These are phyloP conservation scores for Omphalotus olearius DNA, from an alignment of 1,284 basidiomycete genomes.

Conservation along the genomic window DNA sequence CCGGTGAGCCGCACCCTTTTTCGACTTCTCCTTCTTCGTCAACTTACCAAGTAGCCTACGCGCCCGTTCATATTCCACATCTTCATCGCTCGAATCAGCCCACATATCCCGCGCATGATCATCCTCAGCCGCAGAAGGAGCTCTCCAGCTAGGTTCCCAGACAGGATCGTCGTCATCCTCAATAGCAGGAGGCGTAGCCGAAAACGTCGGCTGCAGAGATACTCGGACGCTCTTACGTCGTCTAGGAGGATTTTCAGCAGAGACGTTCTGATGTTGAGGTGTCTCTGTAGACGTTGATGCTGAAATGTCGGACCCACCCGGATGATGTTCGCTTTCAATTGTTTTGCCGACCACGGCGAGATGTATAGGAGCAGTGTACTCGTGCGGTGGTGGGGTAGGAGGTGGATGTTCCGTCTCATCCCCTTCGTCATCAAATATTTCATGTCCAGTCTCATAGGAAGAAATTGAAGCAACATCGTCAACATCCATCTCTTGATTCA, in stretches of 20 bases:
- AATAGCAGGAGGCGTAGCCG: slow-evolving; percentile 60
- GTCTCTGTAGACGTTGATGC: slow-evolving; percentile 9
- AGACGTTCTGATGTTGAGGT: slow-evolving; percentile 2
- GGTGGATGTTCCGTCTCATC: neutral
- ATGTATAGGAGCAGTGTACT: neutral
- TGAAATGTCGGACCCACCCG: slow-evolving; percentile 15
- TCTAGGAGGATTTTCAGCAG: slow-evolving; percentile 23
- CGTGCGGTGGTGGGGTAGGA: neutral
- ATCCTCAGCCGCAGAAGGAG: slow-evolving; percentile 15
- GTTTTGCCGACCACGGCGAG: neutral
- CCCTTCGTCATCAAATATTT: slow-evolving; percentile 35
- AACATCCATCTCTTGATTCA: slow-evolving; percentile 17
- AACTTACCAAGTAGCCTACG: slow-evolving; percentile 44
- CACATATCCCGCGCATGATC: slow-evolving; percentile 41
- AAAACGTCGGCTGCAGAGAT: slow-evolving; percentile 67
- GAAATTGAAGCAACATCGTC: slow-evolving; percentile 41
- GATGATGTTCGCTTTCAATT: neutral
- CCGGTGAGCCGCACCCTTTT: neutral
- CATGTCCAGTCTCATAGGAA: slow-evolving; percentile 59
- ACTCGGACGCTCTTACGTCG: slow-evolving; percentile 73
- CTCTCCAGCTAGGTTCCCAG: slow-evolving; percentile 13
- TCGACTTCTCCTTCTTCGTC: slow-evolving; percentile 29
- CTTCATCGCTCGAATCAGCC: slow-evolving; percentile 72
- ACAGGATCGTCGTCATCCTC: slow-evolving; percentile 49
- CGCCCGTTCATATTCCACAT: slow-evolving; percentile 59